These are phyloP conservation scores for Scutellaria galericulata DNA, from an alignment of 257 asterid genomes.

Conservation along the genomic window DNA sequence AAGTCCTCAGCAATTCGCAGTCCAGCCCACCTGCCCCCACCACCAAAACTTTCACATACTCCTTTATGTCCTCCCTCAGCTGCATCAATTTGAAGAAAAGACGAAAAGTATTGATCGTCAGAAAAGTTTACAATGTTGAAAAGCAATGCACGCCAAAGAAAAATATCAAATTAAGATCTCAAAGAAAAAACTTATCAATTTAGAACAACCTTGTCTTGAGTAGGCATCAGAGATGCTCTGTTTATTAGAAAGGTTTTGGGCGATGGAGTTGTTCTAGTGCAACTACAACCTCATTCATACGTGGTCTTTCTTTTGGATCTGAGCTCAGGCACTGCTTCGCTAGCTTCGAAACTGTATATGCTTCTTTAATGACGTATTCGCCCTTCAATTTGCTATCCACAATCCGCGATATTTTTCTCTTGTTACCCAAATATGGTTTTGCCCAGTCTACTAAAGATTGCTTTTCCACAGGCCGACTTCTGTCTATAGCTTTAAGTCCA, in stretches of 20 bases:
- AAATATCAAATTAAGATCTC: too few relatives aligned
- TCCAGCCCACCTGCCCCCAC: conserved; percentile 99
- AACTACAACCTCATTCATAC: conserved; percentile 32
- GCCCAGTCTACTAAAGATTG: conserved; percentile 18
- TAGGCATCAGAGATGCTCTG: background rate
- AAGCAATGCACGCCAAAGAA: conserved; percentile 31
- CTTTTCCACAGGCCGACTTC: background rate
- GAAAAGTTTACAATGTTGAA: conserved; percentile 5
- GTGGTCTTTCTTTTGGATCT: conserved; percentile 27
- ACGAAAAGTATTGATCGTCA: conserved; percentile 26
- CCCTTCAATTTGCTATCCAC: conserved; percentile 33
- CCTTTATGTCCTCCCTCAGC: conserved; percentile 87
- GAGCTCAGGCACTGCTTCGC: conserved; percentile 17
- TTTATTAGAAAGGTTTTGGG: background rate
- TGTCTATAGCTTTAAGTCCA: conserved; percentile 2
- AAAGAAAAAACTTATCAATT: too few relatives aligned
- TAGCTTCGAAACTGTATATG: conserved; percentile 16
- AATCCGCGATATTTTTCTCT: background rate
- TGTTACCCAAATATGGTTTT: background rate
- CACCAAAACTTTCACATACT: conserved; percentile 79
- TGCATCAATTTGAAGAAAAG: conserved; percentile 29
- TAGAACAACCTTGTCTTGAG: too few relatives aligned
- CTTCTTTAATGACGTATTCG: background rate
- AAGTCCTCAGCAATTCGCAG: conserved; percentile 93
- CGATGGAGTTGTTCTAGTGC: conserved; percentile 11